Conservation (phyloP, 352 stramenopile genomes). For the Salisapilia sapeloensis region DNA sequence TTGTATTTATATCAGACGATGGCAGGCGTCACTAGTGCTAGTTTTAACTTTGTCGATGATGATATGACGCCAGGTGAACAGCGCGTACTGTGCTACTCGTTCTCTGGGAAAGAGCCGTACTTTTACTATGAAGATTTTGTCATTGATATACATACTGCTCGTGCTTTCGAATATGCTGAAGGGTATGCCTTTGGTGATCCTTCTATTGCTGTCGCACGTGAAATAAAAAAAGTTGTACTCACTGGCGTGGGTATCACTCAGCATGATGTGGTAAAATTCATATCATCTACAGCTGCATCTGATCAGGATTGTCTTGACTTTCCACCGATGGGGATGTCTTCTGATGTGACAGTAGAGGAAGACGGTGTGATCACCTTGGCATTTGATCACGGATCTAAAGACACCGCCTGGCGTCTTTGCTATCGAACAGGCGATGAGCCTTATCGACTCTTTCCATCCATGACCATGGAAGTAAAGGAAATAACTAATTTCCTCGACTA, state of each 20-base stretch:
- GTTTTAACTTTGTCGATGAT: conserved; percentile 22
- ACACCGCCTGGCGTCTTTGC: conserved; percentile 25
- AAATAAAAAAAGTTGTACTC: conserved; percentile 34
- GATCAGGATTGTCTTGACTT: conserved; percentile 18
- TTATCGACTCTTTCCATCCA: conserved; percentile 18
- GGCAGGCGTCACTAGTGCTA: conserved; percentile 14
- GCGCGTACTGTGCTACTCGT: conserved; percentile 41
- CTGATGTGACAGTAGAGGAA: conserved; percentile 13
- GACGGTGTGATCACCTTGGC: conserved; percentile 28
- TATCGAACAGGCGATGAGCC: conserved; percentile 48
- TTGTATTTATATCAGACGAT: conserved; percentile 56
- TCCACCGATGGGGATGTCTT: conserved; percentile 14
- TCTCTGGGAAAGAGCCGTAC: conserved; percentile 31
- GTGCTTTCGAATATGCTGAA: conserved; percentile 6
- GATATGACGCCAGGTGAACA: conserved; percentile 11
- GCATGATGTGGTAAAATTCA: conserved; percentile 37
- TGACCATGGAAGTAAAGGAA: conserved; percentile 30
- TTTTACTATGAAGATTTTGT: conserved; percentile 29
- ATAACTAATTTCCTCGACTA: conserved; percentile 24
- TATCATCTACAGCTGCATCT: conserved; percentile 5
- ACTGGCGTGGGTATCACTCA: conserved; percentile 27
- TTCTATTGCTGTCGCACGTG: conserved; percentile 31
- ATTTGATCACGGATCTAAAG: conserved; percentile 32
- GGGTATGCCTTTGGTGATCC: conserved; percentile 6
- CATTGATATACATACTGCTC: conserved; percentile 51